Percentiles rank a stretch among this genome's conserved stretches.
These are phyloP conservation scores for Pisolithus thermaeus DNA, from an alignment of 1,284 basidiomycete species.

Conservation along the genomic window DNA sequence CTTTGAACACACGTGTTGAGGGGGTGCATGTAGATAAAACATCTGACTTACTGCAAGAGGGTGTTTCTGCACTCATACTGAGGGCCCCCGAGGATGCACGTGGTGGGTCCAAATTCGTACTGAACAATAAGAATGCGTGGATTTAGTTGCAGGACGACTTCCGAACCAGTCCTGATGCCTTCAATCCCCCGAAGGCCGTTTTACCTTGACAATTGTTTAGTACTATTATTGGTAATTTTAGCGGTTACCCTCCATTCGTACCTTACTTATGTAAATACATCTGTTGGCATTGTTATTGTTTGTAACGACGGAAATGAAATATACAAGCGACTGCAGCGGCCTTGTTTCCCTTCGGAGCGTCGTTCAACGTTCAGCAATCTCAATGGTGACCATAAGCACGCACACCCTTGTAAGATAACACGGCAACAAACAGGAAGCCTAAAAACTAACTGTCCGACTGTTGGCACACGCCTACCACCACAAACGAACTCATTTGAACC, in stretches of 20 bases:
- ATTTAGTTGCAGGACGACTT: not conserved
- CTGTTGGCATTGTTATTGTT: not conserved
- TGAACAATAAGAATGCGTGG: constrained; percentile 3
- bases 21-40: constrained; percentile 3
- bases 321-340: too few species aligned
- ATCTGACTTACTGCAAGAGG: not conserved
- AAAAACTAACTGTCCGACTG: constrained; percentile 10
- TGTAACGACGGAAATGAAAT: not conserved
- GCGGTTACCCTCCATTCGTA: constrained; percentile 2
- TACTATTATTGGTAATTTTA: not conserved
- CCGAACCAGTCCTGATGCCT: too few species aligned
- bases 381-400: too few species aligned
- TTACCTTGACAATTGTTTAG: not conserved
- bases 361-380: too few species aligned
- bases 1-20: constrained; percentile 10
- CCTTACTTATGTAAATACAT: not conserved
- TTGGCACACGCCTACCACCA: not conserved
- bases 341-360: too few species aligned
- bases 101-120: constrained; percentile 3
- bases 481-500: not conserved
- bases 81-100: not conserved
- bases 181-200: too few species aligned
- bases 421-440: too few species aligned
- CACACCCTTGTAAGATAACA: too few species aligned
- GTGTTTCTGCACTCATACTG: too few species aligned